Base-by-base conservation (phyloP, 2,329 filamentous ascomycete genomes). In the Colletotrichum tabaci region DNA sequence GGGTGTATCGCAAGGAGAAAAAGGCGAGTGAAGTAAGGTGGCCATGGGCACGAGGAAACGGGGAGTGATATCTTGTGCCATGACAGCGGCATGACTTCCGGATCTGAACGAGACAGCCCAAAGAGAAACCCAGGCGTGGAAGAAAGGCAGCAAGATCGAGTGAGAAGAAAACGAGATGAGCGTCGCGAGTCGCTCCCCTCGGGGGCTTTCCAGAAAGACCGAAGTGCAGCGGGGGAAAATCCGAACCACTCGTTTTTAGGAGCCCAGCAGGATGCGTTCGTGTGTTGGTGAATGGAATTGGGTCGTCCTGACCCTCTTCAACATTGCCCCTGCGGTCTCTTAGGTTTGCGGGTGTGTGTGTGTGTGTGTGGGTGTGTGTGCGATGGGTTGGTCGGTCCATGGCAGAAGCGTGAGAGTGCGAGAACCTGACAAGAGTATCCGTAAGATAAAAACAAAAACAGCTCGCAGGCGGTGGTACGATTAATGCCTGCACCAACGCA, bases 401-500 rank as follows among this genome's bases (percentile, higher is more conserved):
- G 15, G 60, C 46, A 21, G 18, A 40, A 50, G 16, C 3, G n/a
- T 26, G 30, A 52, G 35, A 18, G 47, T n/a, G 57, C 23, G 35
- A 26, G 61, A 26, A 35, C 52, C 62, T 30, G 42, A 62, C 35
- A 30, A 60, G 46, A 44, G 40, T 30, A 30, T 30, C 26, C 26
- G 26, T 47, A 50, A 49, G 26, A 46, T 18, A 58, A 50, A 26
- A 9, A 35, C 42, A 58, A 58, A 60, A 57, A 53, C 40, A 55
- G 38, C 58, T 53, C 42, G 58, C 55, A 46, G 49, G 49, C 35
- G 61, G 61, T 63, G 68, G 68, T 71, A 71, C 68, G 65, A 68
- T 68, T 62, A 68, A 71, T 71, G 68, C 65, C 56, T 68, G 68
- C 65, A 68, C 53, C 68, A 63, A 58, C 52, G 65, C 52, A 68